Evolutionary conservation across 768 basidiomycete species (phyloP).

Genomic region (Collybia mongolica): DNA sequence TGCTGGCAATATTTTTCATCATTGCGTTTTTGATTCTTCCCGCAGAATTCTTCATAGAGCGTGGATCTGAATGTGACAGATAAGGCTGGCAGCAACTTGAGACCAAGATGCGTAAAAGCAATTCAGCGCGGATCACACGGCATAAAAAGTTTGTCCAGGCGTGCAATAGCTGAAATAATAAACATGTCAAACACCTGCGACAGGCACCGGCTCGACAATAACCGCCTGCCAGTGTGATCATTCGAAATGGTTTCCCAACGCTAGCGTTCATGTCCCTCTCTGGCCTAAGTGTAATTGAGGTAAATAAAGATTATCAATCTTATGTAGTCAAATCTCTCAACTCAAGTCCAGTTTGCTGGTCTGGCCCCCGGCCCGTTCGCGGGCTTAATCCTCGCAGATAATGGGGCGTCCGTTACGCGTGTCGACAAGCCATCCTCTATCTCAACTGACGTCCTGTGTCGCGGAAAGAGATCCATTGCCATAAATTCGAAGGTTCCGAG

Average conservation of each 20-base stretch:
- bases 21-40: too few species aligned
- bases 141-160: not conserved
- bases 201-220: not conserved
- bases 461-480: slow-evolving; percentile 75
- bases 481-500: slow-evolving; percentile 62
- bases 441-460: slow-evolving; percentile 54
- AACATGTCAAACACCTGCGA: not conserved
- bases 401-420: slow-evolving; percentile 74
- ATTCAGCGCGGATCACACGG: too few species aligned
- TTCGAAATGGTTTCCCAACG: too few species aligned
- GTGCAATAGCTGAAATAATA: not conserved
- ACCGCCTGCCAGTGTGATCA: too few species aligned
- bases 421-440: slow-evolving; percentile 59
- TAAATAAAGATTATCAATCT: not conserved
- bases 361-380: slow-evolving; percentile 82
- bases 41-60: too few species aligned
- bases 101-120: too few species aligned
- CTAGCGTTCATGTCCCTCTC: slow-evolving; percentile 14
- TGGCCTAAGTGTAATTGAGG: slow-evolving; percentile 23
- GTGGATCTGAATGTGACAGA: too few species aligned
- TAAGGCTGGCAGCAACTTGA: too few species aligned
- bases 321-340: not conserved
- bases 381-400: slow-evolving; percentile 75
- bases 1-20: not conserved
- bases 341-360: slow-evolving; percentile 62